These are phyloP conservation scores for Paspalum notatum DNA, from an alignment of 176 grass and related monocot genomes.

Conservation along the genomic window DNA sequence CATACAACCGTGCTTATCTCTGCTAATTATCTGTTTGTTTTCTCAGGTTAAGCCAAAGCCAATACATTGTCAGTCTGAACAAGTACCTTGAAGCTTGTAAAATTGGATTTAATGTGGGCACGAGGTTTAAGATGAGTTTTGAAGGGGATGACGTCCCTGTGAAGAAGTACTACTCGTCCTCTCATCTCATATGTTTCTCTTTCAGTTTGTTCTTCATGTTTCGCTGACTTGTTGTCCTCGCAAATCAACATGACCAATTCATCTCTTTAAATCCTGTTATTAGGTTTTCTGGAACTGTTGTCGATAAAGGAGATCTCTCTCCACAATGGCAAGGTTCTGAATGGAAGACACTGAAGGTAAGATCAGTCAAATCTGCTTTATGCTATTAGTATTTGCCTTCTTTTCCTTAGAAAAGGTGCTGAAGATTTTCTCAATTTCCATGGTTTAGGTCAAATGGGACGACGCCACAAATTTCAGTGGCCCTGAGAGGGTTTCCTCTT, in stretches of 20 bases:
- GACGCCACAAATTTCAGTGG: constrained; percentile 65
- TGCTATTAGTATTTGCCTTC: neutral
- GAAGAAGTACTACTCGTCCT: constrained; percentile 61
- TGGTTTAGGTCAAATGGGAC: constrained; percentile 84
- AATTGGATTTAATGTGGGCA: constrained; percentile 67
- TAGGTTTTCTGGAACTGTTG: constrained; percentile 87
- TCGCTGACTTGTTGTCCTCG: constrained; percentile 19
- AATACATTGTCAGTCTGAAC: constrained; percentile 85
- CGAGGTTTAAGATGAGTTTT: constrained; percentile 97
- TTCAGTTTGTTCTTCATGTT: constrained; percentile 26
- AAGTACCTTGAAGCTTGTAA: constrained; percentile 83
- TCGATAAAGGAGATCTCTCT: constrained; percentile 68
- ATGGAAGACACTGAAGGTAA: constrained; percentile 90
- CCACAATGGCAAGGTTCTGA: constrained; percentile 85
- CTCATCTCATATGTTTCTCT: constrained; percentile 30
- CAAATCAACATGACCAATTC: neutral
- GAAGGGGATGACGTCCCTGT: constrained; percentile 95
- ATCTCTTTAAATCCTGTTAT: constrained; percentile 4
- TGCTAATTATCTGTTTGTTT: constrained; percentile 17
- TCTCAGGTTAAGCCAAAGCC: constrained; percentile 84
- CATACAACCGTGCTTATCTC: neutral
- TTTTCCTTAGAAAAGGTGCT: constrained; percentile 1
- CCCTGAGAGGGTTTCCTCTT: constrained; percentile 86
- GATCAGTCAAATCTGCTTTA: neutral
- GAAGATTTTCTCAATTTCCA: constrained; percentile 5